Conservation (phyloP, 2,329 filamentous ascomycete species). For the Aspergillus texensis region DNA sequence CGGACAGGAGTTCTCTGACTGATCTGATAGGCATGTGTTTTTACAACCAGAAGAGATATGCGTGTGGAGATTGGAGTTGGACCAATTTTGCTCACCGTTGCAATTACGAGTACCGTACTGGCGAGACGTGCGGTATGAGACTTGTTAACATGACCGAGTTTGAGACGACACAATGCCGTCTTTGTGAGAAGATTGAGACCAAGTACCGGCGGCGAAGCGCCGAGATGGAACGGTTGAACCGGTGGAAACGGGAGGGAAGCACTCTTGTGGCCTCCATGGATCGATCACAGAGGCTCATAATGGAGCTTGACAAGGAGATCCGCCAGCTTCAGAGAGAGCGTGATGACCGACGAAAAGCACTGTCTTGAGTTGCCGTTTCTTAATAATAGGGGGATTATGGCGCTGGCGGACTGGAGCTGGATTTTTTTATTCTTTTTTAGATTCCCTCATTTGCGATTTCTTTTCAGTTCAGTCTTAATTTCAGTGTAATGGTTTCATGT, state of each 20-base stretch:
- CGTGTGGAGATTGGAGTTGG: conserved; percentile 93
- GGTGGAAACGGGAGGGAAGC: conserved; percentile 73
- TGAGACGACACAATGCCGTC: conserved; percentile 70
- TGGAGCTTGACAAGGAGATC: conserved; percentile 71
- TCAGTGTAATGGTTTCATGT: conserved; percentile 29
- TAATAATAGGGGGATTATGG: conserved; percentile 2
- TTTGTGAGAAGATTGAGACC: conserved; percentile 87
- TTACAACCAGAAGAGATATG: conserved; percentile 86
- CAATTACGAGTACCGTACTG: conserved; percentile 90
- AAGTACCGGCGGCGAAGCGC: conserved; percentile 75
- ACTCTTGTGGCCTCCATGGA: conserved; percentile 63
- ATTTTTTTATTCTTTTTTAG: conserved; percentile 25
- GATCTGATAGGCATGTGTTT: conserved; percentile 75
- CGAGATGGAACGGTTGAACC: conserved; percentile 72
- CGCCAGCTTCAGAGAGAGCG: conserved; percentile 63
- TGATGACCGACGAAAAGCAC: conserved; percentile 39
- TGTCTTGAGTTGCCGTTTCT: conserved; percentile 22
- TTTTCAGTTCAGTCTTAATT: conserved; percentile 21
- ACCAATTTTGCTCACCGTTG: conserved; percentile 90
- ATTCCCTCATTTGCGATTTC: conserved; percentile 23
- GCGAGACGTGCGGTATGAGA: conserved; percentile 94
- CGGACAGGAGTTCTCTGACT: conserved; percentile 31
- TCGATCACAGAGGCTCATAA: conserved; percentile 72
- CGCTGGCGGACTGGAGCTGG: conserved; percentile 1
- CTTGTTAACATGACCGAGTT: conserved; percentile 75